These are phyloP conservation scores for Dendrobium officinale DNA, from an alignment of 106 monocot species.

Conservation along the genomic window DNA sequence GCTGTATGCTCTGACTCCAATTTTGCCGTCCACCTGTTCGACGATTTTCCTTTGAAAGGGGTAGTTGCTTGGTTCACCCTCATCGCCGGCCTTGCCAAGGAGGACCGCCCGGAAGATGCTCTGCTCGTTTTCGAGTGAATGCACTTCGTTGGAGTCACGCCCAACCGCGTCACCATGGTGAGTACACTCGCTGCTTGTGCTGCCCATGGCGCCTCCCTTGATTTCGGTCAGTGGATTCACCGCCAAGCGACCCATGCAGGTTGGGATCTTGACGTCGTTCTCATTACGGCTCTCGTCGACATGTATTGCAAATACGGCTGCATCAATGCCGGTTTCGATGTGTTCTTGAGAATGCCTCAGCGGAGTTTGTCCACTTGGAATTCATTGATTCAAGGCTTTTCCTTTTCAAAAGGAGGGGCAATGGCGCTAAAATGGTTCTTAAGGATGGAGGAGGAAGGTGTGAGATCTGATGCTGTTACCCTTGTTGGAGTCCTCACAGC, in stretches of 20 bases:
- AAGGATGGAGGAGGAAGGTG: conserved; percentile 35
- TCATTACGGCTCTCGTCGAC: conserved; percentile 43
- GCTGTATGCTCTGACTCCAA: not conserved
- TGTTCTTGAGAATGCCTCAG: conserved; percentile 33
- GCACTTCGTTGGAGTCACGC: conserved; percentile 20
- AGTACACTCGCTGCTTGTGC: conserved; percentile 28
- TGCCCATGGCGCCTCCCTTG: conserved; percentile 15
- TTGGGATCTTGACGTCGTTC: conserved; percentile 43
- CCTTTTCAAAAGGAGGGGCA: conserved; percentile 20
- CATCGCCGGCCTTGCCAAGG: conserved; percentile 17
- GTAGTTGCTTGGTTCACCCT: conserved; percentile 39
- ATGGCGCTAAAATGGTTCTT: conserved; percentile 39
- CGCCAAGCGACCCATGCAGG: conserved; percentile 11
- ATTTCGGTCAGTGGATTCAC: conserved; percentile 38
- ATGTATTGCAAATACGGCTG: conserved; percentile 65
- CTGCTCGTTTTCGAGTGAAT: conserved; percentile 26
- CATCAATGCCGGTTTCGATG: conserved; percentile 9
- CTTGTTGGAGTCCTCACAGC: conserved; percentile 37
- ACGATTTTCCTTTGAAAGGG: conserved; percentile 34
- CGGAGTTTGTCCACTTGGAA: conserved; percentile 43
- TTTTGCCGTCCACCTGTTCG: conserved; percentile 27
- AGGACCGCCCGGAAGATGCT: conserved; percentile 11
- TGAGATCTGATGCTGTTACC: conserved; percentile 29
- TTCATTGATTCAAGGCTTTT: conserved; percentile 34
- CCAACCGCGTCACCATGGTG: conserved; percentile 36